Base-by-base conservation (phyloP, 805 yeast species). In the Ogataea corticis region DNA sequence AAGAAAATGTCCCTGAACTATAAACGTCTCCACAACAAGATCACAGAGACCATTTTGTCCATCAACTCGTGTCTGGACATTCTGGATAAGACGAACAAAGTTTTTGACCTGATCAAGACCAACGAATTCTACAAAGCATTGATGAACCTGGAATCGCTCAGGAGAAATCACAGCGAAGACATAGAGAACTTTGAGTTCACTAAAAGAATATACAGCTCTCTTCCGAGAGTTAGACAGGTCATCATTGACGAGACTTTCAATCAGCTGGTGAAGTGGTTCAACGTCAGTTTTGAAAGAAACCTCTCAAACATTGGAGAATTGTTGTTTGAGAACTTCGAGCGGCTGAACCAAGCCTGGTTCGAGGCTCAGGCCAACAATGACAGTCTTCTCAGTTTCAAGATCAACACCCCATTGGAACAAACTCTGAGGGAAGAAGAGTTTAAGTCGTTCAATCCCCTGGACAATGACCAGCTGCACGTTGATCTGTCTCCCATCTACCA, bases 341-440 rank as follows among this genome's bases (percentile, higher is more conserved):
- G 66, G 1, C 77, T 90, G 59, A 78, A 85, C 41, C 70, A 73
- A 13, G 70, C 73, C 32, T 87, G 95, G 92, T 71, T 73, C 29
- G 50, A 62, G 2, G 68, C 69, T 51, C 80, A 76, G 48, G 57
- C 67, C 6, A 59, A 67, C 7, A 75, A 76, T 46, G 68, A 66
- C 4, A 69, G 71, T 27, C 71, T 83, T 41, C 63, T 71, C 3
- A 67, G 76, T 7, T 87, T 79, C 62, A 82, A 85, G 56, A 77
- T 92, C 52, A 91, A 91, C 62, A 87, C 97, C 0, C 87, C 96
- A 0, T 87, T 91, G 4, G 98, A 92, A 63, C 65, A 79, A 7
- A 80, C 96, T 6, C 71, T 89, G 59, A 73, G 97, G 56, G 73
- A 83, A 0, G 67, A 69, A 9, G 41, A 54, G 16, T 41, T 61